Base-by-base conservation (phyloP, 805 yeast species). In the Nakazawaea anatomiae region DNA sequence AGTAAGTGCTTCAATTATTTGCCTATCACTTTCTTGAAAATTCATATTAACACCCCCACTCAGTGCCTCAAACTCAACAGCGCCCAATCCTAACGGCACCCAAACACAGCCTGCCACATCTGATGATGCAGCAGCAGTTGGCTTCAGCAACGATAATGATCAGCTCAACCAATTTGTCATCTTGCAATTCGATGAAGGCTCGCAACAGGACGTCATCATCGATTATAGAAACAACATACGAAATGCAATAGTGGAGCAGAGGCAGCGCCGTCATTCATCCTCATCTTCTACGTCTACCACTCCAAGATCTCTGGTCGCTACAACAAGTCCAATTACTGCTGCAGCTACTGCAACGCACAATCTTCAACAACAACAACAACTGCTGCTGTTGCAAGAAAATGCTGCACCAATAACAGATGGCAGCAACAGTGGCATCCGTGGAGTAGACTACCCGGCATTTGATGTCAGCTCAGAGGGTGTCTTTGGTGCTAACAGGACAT, bases 371-470 rank as follows among this genome's bases (percentile, higher is more conserved):
- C 12, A 27, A 11, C 41, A 44, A 28, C 27, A 12, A 14, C 44
- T 29, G 14, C 44, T 29, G 18, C 14, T 18, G 38, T 12, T 8
- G 10, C 44, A 34, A 12, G 25, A 18, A 18, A 18, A 2, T 18
- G 14, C 42, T 12, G 29, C 44, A 9, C n/a, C 34, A 29, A 18
- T 35, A 39, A 11, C 44, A 4, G 34, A 18, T 18, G 25, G 25
- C 25, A 18, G 25, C 25, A 18, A 18, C 25, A 18, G 14, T 10
- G 65, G 65, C 0, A 51, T 62, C n/a, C 58, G 70, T 40, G 71
- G 71, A 1, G 27, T 67, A 12, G 71, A 68, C 47, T 64, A 55
- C 47, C 71, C 72, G 5, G 69, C 70, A 1, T 67, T 67, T 53
- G 72, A 67, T 49, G 69, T 65, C 12, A 62, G 71, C 1, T 53